Evolutionary conservation across 129 eudicot genomes (phyloP), one percentile per base, ranked within the genome.

Genomic region (Helichrysum umbraculigerum): DNA sequence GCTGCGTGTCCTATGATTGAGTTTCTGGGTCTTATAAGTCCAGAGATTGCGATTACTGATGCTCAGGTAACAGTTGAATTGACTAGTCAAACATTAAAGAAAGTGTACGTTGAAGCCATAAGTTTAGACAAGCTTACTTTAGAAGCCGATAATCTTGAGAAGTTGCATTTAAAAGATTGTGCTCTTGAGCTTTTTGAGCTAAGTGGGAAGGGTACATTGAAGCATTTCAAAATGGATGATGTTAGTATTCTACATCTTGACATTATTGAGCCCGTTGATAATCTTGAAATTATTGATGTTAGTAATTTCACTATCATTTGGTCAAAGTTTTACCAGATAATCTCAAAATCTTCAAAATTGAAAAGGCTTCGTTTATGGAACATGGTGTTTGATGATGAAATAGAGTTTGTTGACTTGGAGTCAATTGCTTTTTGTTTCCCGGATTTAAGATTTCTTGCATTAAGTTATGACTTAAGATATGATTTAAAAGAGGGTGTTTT

Each of bases 301-400:
- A 89, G 86, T 81, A 92, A 84, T 76, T 92, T 92, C 91, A 89
- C 96, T 0, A 86, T 89, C 50, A 83, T 87, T 19, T 92, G 96
- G 97, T 82, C 93, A 9, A 89, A 87, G 73, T 92, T 92, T 78
- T 77, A 87, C 73, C 91, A 82, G 15, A 89, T 87, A 84, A 92
- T 89, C n/a, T 89, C 97, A 0, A 80, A 83, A 81, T 82, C 96
- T 66, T 82, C 88, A 4, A 89, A 89, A 61, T 80, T 92, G 86
- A 83, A 79, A 76, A 85, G 82, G 69, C 97, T 89, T 44, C 79
- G 91, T 33, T 79, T 92, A 9, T 89, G 96, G 96, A 89, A 85
- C 52, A 89, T 92, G 68, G 91, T 87, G 35, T 87, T 92, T 84
- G 97, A 92, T 76, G 93, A 89, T 39, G 96, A 91, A 57, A 87